Conservation (phyloP, 2,329 filamentous ascomycete genomes). For the Pseudocercospora musae region DNA sequence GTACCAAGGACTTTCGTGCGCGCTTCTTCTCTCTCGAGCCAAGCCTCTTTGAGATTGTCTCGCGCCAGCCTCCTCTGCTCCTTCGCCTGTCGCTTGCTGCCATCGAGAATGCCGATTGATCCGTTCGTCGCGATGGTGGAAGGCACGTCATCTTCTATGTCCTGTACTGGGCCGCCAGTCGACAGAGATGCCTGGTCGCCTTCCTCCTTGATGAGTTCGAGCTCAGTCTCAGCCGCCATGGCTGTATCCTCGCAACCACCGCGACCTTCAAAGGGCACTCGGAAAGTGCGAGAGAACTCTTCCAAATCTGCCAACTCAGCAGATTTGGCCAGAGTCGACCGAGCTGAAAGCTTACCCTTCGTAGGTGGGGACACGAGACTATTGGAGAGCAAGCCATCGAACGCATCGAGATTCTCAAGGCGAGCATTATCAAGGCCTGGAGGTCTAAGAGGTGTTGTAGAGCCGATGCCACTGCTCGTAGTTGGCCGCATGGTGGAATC, state of each 20-base stretch:
- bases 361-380: background rate
- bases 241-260: no score
- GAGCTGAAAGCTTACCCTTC: background rate
- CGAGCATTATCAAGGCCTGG: background rate
- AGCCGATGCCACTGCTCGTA: background rate
- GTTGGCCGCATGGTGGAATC: background rate
- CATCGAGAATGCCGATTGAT: background rate
- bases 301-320: background rate
- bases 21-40: constrained; percentile 20
- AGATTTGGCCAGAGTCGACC: background rate
- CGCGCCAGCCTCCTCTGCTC: constrained; percentile 17
- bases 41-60: constrained; percentile 20
- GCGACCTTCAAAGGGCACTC: no score
- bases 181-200: background rate
- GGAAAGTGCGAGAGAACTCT: no score
- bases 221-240: background rate
- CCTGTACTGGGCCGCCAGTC: background rate
- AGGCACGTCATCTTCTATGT: background rate
- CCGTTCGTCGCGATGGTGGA: background rate
- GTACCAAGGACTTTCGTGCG: constrained; percentile 13
- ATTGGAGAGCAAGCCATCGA: constrained; percentile 1
- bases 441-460: background rate
- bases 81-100: constrained; percentile 2
- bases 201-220: background rate
- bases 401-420: background rate